These are phyloP conservation scores for Ceratobasidium papillatum DNA, from an alignment of 1,284 basidiomycete genomes.

Conservation along the genomic window DNA sequence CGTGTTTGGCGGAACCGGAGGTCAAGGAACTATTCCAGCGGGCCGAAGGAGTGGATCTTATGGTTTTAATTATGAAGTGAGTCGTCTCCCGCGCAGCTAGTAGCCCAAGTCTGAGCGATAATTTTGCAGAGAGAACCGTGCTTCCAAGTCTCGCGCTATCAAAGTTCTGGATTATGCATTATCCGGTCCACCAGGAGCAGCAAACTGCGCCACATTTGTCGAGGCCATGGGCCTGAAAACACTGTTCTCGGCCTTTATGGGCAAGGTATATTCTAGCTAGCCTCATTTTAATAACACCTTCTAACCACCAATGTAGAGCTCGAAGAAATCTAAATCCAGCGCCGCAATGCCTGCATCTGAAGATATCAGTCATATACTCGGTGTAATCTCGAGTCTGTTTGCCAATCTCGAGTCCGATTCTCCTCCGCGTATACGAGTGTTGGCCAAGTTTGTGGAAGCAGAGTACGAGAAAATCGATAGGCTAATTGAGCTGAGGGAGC, in stretches of 20 bases:
- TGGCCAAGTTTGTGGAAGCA: constrained; percentile 92
- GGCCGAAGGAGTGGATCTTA: constrained; percentile 95
- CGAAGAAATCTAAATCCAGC: constrained; percentile 66
- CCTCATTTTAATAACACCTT: background rate
- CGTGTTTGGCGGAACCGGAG: constrained; percentile 74
- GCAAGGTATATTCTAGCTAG: constrained; percentile 67
- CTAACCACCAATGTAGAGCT: constrained; percentile 42
- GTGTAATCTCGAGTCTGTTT: constrained; percentile 88
- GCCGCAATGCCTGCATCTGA: constrained; percentile 71
- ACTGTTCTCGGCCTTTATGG: constrained; percentile 92
- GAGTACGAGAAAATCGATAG: constrained; percentile 95
- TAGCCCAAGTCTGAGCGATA: background rate
- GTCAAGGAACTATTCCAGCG: constrained; percentile 85
- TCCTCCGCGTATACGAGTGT: constrained; percentile 77
- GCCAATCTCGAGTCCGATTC: constrained; percentile 91
- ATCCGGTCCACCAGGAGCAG: constrained; percentile 78
- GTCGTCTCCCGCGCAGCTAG: constrained; percentile 48
- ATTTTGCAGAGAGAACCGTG: constrained; percentile 73
- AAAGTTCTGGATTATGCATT: constrained; percentile 93
- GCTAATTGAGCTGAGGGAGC: constrained; percentile 85
- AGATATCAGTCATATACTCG: constrained; percentile 87
- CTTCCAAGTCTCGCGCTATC: constrained; percentile 80
- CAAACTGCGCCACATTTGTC: constrained; percentile 86
- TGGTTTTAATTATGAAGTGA: constrained; percentile 95
- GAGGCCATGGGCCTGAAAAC: constrained; percentile 88